Base-by-base conservation (phyloP, 2,329 filamentous ascomycete genomes). In the Orbilia ellipsospora region DNA sequence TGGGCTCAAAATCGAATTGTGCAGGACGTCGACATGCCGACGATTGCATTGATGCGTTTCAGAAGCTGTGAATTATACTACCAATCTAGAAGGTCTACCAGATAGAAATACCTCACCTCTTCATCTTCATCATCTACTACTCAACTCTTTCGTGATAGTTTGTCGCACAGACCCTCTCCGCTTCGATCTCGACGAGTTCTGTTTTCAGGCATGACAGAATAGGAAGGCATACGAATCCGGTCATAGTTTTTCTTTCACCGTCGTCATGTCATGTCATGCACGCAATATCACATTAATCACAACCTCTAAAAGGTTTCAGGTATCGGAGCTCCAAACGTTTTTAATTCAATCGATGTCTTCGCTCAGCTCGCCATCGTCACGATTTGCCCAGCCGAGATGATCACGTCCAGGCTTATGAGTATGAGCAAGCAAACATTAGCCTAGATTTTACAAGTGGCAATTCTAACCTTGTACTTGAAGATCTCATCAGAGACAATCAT, bases 191-290 rank as follows among this genome's bases (percentile, higher is more conserved):
- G 31, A 36, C 31, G 2, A 36, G 15, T 45, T 55, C 55, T 45
- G 55, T 13, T 44, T 59, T 12, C 55, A 45, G 54, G 55, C 16
- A 59, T 59, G 48, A 45, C 55, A 13, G 15, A 59, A 59, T 45
- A 59, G 55, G 55, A 59, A 59, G 55, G 36, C 55, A 59, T 59
- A 45, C 16, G 36, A 59, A 59, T 45, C 5, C 16, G 18, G 48
- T 3, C n/a, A 52, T 20, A 36, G 31, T 7, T 10, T 36, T 36
- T 10, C 3, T 23, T 23, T 7, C 31, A 10, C 5, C 2, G 31
- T 36, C 31, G 31, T 36, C 31, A 36, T 36, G 5, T 36, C 31
- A 36, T 36, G 31, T 36, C 31, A 36, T 36, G 31, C 31, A 36
- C 31, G 31, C 31, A 36, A 36, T 36, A 36, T 36, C 31, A 36